These are phyloP conservation scores for Metschnikowia koreensis DNA, from an alignment of 805 yeast species.

Conservation along the genomic window DNA sequence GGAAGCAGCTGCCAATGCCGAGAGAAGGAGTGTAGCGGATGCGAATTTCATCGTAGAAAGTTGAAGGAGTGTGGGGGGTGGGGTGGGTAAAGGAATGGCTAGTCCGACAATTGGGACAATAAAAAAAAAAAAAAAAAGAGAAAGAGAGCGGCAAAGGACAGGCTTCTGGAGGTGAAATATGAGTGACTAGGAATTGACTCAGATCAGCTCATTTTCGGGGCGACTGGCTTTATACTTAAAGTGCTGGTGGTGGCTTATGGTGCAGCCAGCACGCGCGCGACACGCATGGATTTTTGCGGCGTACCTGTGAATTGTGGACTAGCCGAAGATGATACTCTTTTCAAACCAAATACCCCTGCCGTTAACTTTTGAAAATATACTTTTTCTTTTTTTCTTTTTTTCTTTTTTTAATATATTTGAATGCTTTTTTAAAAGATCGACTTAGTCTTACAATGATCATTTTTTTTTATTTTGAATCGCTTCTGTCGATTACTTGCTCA, in stretches of 20 bases:
- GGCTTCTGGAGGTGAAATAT: background rate
- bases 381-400: too few relatives aligned
- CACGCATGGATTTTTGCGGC: conserved; percentile 2
- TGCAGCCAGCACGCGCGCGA: conserved; percentile 8
- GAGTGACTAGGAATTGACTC: background rate
- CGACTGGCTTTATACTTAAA: conserved; percentile 5
- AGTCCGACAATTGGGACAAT: conserved; percentile 2
- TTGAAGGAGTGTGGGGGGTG: conserved; percentile 5
- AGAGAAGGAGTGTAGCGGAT: conserved; percentile 7
- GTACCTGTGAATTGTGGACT: background rate
- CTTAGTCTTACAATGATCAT: too few relatives aligned
- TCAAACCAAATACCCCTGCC: background rate
- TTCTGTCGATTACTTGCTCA: too few relatives aligned
- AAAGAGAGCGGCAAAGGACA: background rate
- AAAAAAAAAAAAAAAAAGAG: too few relatives aligned
- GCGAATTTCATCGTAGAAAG: conserved; percentile 14
- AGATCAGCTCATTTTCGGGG: background rate
- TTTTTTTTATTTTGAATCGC: too few relatives aligned
- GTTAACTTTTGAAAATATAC: background rate
- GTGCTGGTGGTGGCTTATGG: background rate
- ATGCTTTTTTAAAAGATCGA: background rate
- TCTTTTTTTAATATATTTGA: too few relatives aligned
- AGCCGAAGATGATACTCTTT: background rate
- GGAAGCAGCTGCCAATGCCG: conserved; percentile 13
- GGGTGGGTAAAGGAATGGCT: conserved; percentile 10